These are phyloP conservation scores for Incumbomyces lentus DNA, from an alignment of 2,329 filamentous ascomycete genomes.

Conservation along the genomic window DNA sequence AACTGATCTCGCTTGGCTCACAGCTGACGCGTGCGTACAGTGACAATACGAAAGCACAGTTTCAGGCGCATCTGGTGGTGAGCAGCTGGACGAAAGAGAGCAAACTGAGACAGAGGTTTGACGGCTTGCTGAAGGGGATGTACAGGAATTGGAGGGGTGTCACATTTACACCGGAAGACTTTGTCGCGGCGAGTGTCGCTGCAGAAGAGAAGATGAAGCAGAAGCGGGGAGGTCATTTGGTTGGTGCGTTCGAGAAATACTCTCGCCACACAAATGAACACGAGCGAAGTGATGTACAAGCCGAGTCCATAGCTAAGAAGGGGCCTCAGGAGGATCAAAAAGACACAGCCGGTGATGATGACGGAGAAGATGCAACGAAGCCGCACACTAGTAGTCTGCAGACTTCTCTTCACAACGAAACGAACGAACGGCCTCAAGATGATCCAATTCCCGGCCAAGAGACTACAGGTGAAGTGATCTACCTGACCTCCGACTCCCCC, in stretches of 20 bases:
- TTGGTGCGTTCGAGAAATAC: slow-evolving; percentile 43
- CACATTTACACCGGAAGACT: slow-evolving; percentile 62
- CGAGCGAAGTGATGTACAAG: neutral
- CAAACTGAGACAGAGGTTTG: slow-evolving; percentile 68
- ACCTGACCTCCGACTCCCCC: slow-evolving; percentile 84
- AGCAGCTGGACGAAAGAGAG: slow-evolving; percentile 62
- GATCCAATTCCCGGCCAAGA: neutral
- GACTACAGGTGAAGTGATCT: slow-evolving; percentile 55
- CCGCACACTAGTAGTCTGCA: neutral
- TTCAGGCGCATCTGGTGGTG: slow-evolving; percentile 61
- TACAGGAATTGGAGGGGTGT: slow-evolving; percentile 74
- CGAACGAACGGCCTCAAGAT: neutral
- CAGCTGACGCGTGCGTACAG: slow-evolving; percentile 86
- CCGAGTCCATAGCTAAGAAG: neutral
- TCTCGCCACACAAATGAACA: neutral
- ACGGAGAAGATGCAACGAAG: neutral
- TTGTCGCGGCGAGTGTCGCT: slow-evolving; percentile 55
- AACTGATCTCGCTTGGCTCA: slow-evolving; percentile 68
- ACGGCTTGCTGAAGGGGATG: slow-evolving; percentile 59
- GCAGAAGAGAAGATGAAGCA: slow-evolving; percentile 59
- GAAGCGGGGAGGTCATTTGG: slow-evolving; percentile 45
- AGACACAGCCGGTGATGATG: too few species aligned
- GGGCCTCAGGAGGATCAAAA: too few species aligned
- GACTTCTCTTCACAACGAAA: neutral
- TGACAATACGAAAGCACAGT: slow-evolving; percentile 63